These are phyloP conservation scores for Nepenthes gracilis DNA, from an alignment of 148 eudicot genomes.

Conservation along the genomic window DNA sequence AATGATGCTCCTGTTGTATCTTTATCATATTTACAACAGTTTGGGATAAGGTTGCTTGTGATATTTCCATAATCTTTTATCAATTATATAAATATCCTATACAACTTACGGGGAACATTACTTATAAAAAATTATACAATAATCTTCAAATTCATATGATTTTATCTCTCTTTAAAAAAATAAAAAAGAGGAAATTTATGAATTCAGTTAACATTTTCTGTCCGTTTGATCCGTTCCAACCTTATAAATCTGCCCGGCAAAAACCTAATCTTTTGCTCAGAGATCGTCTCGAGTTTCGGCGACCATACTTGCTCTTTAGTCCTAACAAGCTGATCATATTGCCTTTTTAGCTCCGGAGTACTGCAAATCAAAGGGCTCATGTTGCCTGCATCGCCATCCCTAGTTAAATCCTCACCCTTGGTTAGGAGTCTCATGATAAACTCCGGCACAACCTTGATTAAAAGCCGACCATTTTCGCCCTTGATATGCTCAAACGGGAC, in stretches of 20 bases:
- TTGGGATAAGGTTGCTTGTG: too few relatives aligned
- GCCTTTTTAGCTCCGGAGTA: slow-evolving; percentile 76
- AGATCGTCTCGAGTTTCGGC: slow-evolving; percentile 61
- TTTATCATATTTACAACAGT: too few relatives aligned
- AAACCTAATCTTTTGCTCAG: slow-evolving; percentile 45
- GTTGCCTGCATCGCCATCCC: not conserved
- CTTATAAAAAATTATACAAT: too few relatives aligned
- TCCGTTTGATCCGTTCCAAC: slow-evolving; percentile 37
- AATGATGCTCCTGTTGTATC: too few relatives aligned
- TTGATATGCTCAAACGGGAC: slow-evolving; percentile 60
- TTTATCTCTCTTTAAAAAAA: too few relatives aligned
- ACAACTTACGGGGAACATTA: too few relatives aligned
- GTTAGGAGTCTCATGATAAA: slow-evolving; percentile 38
- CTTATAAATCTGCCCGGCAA: slow-evolving; percentile 47
- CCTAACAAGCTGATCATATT: slow-evolving; percentile 60
- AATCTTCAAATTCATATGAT: too few relatives aligned
- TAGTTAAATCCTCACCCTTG: not conserved
- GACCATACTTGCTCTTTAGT: slow-evolving; percentile 55
- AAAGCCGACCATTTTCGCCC: slow-evolving; percentile 50
- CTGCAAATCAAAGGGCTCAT: slow-evolving; percentile 32
- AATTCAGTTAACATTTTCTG: not conserved
- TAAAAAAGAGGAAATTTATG: too few relatives aligned
- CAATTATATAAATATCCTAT: too few relatives aligned
- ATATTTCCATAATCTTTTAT: too few relatives aligned
- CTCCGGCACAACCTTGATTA: slow-evolving; percentile 66